These are phyloP conservation scores for Trypanosoma conorhini DNA, from an alignment of 208 protist species.

Conservation along the genomic window DNA sequence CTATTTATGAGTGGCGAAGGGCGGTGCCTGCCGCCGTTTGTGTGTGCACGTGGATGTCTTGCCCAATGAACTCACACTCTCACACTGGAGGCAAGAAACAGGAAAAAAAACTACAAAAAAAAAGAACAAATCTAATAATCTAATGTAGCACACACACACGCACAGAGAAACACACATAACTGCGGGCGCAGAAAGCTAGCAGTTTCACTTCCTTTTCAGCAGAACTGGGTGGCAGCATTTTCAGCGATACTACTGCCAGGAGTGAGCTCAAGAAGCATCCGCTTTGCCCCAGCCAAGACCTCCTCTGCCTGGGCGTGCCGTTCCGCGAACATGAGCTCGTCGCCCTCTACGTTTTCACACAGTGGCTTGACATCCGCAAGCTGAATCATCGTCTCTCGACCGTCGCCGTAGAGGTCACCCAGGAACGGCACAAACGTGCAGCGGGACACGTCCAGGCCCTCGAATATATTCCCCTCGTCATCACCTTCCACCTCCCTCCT, in stretches of 20 bases:
- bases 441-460: neutral
- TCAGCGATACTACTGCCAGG: constrained; percentile 1
- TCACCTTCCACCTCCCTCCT: neutral
- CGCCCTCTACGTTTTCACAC: constrained; percentile 49
- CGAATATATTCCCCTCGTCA: neutral
- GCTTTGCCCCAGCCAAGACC: constrained; percentile 53
- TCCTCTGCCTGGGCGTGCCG: constrained; percentile 46
- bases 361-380: constrained; percentile 55
- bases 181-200: neutral
- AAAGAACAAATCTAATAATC: neutral
- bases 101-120: neutral
- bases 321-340: constrained; percentile 47
- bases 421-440: constrained; percentile 68
- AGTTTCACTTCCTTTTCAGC: constrained; percentile 1
- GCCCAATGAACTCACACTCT: neutral
- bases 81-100: neutral
- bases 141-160: neutral
- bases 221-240: neutral
- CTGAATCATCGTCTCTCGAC: constrained; percentile 47
- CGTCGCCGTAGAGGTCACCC: constrained; percentile 54
- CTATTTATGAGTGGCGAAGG: too few species aligned
- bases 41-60: neutral
- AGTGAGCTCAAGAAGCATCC: constrained; percentile 33
- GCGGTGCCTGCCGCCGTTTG: neutral
- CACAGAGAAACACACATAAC: constrained; percentile 2